These are phyloP conservation scores for Chrysoporthe austroafricana DNA, from an alignment of 2,329 filamentous ascomycete species.

Conservation along the genomic window DNA sequence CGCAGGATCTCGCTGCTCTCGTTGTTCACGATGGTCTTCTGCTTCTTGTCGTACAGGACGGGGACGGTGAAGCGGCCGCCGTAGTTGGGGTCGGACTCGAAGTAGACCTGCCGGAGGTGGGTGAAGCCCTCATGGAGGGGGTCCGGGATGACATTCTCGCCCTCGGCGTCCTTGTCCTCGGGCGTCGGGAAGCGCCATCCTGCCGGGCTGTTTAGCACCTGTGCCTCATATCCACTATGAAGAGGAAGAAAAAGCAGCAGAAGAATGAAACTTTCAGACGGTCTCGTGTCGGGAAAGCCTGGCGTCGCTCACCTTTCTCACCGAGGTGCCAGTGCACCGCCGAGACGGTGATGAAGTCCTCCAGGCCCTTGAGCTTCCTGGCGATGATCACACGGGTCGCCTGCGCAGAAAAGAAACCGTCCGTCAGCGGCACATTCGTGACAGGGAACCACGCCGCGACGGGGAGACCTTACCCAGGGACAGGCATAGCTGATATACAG, in stretches of 20 bases:
- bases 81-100: constrained; percentile 72
- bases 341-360: constrained; percentile 78
- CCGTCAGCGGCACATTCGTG: not conserved
- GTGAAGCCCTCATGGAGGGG: constrained; percentile 71
- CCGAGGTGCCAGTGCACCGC: constrained; percentile 92
- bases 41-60: constrained; percentile 79
- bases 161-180: constrained; percentile 58
- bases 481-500: constrained; percentile 94
- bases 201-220: constrained; percentile 36
- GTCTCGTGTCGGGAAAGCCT: not conserved
- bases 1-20: constrained; percentile 92
- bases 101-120: constrained; percentile 80
- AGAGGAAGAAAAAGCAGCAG: not conserved
- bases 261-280: too few relatives aligned
- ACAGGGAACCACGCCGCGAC: too few relatives aligned
- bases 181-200: constrained; percentile 82
- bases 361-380: constrained; percentile 86
- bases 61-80: constrained; percentile 85
- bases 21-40: constrained; percentile 81
- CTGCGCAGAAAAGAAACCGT: constrained; percentile 31
- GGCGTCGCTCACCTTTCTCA: constrained; percentile 48
- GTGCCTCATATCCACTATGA: not conserved
- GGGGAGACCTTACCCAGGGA: constrained; percentile 66
- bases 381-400: constrained; percentile 87
- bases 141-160: constrained; percentile 67